Base-by-base conservation (phyloP, 805 yeast genomes). In the Yamadazyma phyllophila region DNA sequence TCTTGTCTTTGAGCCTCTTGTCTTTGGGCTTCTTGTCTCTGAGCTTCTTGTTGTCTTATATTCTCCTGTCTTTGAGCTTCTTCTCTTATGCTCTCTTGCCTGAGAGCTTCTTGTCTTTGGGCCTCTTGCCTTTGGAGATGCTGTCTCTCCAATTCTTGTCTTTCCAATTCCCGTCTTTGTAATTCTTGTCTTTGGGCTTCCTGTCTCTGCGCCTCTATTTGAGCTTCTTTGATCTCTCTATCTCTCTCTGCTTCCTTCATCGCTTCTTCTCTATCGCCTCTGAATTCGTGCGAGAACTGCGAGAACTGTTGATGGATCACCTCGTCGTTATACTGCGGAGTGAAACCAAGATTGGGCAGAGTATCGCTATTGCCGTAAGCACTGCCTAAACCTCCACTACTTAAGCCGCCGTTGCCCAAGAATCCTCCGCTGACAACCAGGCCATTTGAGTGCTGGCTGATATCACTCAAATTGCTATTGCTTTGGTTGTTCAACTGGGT, bases 401-500 rank as follows among this genome's bases (percentile, higher is more conserved):
- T 20, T 20, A 20, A 20, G 24, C 6, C 24, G 24, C 24, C 24
- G 31, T 29, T 29, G 4, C 11, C 13, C 31, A 16, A 10, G 15
- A 20, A 20, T 20, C 14, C 26, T 32, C 38, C 39, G 36, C 26
- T 40, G 37, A 32, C 41, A 50, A 50, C 16, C 61, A 60, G 29
- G 62, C 55, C 35, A 24, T 36, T 40, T 8, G 48, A 45, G 39
- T 56, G 50, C 48, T 57, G 60, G 46, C 69, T 65, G 26, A 63
- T 59, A 17, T 68, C 74, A 4, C 71, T 65, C 36, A 71, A 54
- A 47, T 71, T 69, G 9, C 74, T 66, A 45, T 60, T 67, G 51
- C 73, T 66, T 46, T 57, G 56, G 52, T 71, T 71, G 51, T 63
- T 64, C 49, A 71, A 57, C 44, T 67, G 68, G 12, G 75, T 71